Conservation (phyloP, 495 filamentous ascomycete species). For the Neurospora sp. region DNA sequence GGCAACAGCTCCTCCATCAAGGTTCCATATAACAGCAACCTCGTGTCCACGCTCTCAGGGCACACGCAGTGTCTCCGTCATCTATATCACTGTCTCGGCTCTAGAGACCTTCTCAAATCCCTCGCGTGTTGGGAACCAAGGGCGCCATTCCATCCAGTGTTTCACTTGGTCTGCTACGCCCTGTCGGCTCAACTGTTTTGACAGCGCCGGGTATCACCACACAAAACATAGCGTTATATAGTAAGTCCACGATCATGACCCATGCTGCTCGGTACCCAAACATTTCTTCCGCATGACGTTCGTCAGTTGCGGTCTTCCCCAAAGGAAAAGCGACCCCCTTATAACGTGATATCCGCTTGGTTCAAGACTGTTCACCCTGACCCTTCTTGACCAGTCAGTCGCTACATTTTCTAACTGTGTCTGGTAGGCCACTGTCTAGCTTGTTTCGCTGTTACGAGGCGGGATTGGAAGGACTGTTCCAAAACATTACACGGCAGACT, state of each 20-base stretch:
- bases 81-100: slow-evolving; percentile 11
- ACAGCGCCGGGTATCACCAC: slow-evolving; percentile 11
- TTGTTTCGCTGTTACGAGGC: background rate
- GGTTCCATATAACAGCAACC: background rate
- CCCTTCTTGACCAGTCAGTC: background rate
- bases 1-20: background rate
- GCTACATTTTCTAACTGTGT: background rate
- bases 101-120: background rate
- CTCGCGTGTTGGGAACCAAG: background rate
- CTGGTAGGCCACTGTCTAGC: background rate
- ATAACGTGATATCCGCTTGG: background rate
- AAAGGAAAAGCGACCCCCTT: background rate
- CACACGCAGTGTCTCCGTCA: slow-evolving; percentile 9
- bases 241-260: background rate
- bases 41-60: background rate
- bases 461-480: background rate
- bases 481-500: background rate
- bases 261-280: background rate
- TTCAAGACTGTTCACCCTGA: background rate
- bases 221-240: background rate
- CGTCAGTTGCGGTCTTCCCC: background rate
- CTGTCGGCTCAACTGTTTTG: slow-evolving; percentile 3
- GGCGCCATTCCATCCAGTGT: slow-evolving; percentile 4
- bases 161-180: slow-evolving; percentile 2
- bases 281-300: background rate